A percentile compares a stretch with the other conserved stretches of the same genome.
Conservation (phyloP, 2,329 filamentous ascomycete species). For the Nigrospora oryzae region DNA sequence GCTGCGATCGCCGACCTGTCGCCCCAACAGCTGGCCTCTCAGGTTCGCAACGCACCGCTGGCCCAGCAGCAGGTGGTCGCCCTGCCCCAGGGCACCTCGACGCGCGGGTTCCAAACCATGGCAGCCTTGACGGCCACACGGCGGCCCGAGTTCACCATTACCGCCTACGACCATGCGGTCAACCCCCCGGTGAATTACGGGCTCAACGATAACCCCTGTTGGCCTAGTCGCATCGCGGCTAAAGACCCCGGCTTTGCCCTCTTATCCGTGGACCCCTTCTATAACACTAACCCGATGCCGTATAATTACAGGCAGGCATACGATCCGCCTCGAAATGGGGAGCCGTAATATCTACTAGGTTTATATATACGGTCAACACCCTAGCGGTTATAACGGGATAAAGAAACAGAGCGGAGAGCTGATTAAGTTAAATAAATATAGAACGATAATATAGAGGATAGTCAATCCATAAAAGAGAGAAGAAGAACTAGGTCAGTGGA, state of each 20-base stretch:
- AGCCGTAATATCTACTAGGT: too few species aligned
- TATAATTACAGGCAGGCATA: neutral
- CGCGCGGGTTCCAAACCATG: neutral
- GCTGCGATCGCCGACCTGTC: conserved; percentile 1
- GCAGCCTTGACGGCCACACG: conserved; percentile 3
- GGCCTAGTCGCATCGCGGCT: conserved; percentile 7
- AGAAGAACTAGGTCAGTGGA: too few species aligned
- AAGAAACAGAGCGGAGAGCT: too few species aligned
- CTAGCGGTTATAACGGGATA: too few species aligned
- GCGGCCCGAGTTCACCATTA: conserved; percentile 5
- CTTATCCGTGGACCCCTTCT: conserved; percentile 9
- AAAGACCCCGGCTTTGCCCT: conserved; percentile 12
- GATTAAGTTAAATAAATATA: too few species aligned
- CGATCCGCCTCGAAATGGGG: neutral
- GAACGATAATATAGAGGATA: too few species aligned
- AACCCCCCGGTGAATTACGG: conserved; percentile 6
- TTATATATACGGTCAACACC: too few species aligned
- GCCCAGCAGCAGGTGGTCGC: neutral
- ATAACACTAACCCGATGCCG: neutral
- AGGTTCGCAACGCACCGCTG: neutral
- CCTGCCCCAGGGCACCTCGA: neutral
- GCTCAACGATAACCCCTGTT: conserved; percentile 12
- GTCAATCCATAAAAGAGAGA: too few species aligned
- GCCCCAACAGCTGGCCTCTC: neutral
- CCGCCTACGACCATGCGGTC: neutral